These are phyloP conservation scores for Lepiota venenata DNA, from an alignment of 768 basidiomycete genomes.

Conservation along the genomic window DNA sequence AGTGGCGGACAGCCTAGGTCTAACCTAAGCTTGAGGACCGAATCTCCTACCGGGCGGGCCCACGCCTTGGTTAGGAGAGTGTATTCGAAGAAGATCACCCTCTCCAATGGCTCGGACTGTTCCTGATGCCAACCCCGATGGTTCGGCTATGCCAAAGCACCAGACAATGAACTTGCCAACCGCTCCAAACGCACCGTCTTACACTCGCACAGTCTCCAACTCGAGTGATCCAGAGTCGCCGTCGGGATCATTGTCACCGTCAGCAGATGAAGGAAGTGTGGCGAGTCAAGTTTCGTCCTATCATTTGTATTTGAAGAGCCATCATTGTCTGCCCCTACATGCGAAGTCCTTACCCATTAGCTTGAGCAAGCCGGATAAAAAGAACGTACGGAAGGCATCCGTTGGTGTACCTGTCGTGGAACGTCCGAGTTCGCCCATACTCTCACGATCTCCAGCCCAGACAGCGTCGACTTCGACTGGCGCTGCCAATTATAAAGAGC, in stretches of 20 bases:
- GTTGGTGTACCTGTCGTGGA: neutral
- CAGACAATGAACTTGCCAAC: constrained; percentile 4
- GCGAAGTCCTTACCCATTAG: neutral
- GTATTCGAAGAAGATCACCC: neutral
- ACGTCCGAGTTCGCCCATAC: neutral
- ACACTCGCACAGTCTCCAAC: constrained; percentile 11
- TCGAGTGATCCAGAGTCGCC: constrained; percentile 25
- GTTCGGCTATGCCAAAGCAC: neutral
- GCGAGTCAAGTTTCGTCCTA: constrained; percentile 12
- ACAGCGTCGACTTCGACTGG: constrained; percentile 17
- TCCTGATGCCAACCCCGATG: neutral
- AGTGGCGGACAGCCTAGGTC: neutral
- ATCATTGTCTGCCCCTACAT: constrained; percentile 6
- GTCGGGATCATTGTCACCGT: constrained; percentile 15
- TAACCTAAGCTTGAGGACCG: neutral
- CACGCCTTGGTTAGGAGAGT: neutral
- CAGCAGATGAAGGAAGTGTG: constrained; percentile 14
- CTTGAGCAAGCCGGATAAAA: neutral
- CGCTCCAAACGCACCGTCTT: constrained; percentile 10
- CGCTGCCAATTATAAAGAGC: constrained; percentile 56
- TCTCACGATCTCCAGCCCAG: neutral
- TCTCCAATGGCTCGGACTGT: constrained; percentile 6
- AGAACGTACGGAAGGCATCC: neutral
- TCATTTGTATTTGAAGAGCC: constrained; percentile 5
- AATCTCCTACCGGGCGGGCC: neutral